Evolutionary conservation across 2,329 filamentous ascomycete genomes (phyloP).

Genomic region (Trichoderma simmonsii): DNA sequence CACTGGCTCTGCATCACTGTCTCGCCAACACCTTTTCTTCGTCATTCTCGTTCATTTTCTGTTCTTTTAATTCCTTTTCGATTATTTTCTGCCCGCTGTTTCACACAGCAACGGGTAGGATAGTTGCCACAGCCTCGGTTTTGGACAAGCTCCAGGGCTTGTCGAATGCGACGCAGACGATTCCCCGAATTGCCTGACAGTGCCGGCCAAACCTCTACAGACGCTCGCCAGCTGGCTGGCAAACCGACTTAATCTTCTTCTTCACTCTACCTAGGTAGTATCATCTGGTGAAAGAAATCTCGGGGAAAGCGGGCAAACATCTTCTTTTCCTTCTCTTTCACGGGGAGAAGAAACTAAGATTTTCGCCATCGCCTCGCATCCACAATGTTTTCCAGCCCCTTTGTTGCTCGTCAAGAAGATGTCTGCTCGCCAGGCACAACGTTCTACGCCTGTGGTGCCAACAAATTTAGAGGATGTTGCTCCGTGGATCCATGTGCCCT

Average conservation of each 20-base stretch:
- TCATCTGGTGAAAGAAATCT: background rate
- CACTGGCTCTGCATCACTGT: background rate
- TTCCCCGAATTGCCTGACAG: background rate
- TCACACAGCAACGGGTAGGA: background rate
- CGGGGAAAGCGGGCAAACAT: background rate
- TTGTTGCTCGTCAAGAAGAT: background rate
- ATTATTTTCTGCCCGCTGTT: background rate
- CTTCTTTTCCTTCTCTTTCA: background rate
- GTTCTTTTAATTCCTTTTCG: background rate
- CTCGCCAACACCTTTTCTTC: background rate
- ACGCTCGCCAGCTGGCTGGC: constrained; percentile 3
- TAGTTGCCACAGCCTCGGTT: background rate
- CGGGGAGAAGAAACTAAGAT: background rate
- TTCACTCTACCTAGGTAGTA: background rate
- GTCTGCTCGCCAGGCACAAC: constrained; percentile 30
- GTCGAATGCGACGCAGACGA: background rate
- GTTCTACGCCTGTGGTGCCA: constrained; percentile 39
- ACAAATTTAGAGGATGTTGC: constrained; percentile 46
- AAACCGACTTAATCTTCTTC: background rate
- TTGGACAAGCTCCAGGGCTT: background rate
- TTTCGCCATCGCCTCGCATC: background rate
- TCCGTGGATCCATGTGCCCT: constrained; percentile 40
- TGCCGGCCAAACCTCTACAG: background rate
- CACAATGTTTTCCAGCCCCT: background rate
- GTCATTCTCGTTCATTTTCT: background rate